Base-by-base conservation (phyloP, 1,284 basidiomycete species). In the Kalmanozyma brasiliensis region DNA sequence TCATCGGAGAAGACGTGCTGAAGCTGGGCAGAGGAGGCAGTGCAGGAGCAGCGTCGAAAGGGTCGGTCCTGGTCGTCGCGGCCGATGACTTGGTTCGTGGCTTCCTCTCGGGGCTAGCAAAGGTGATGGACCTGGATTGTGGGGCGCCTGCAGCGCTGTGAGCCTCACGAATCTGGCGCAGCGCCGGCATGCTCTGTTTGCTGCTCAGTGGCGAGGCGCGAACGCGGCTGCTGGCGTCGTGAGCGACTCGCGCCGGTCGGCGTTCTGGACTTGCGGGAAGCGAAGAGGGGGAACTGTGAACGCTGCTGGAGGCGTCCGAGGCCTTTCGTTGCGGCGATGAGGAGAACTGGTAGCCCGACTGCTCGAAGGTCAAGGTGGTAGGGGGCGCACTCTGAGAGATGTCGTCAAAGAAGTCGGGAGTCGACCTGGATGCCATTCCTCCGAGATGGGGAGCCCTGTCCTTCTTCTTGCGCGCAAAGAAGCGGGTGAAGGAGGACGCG, bases 401-500 rank as follows among this genome's bases (percentile, higher is more conserved):
- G 14, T 32, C 40, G 16, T 70, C 63, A 19, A 64, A 73, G 20
- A 71, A 55, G 34, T 69, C 61, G 1, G 67, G 49, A 2, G 60
- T 58, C 13, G 65, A 69, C 16, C 52, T 61, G 17, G 62, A 57
- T 1, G 61, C 64, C 11, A 68, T 46, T 17, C 62, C 51, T 14
- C 38, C 23, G n/a, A 51, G 45, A 16, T 44, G 51, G 11, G 43
- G 26, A 16, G 44, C 45, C 51, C 69, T 76, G 57, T 74, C 64
- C 44, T 73, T 73, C 56, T 73, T 73, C 63, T 70, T 76, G 58
- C 74, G 67, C 19, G 57, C 40, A 26, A 76, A 76, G 52, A 76
- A 59, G 11, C 73, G 61, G 16, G 63, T 49, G 19, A 74, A 52
- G 38, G 66, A 59, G 4, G 66, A 73, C 3, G 56, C 44, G 9